Percentiles rank a stretch among this genome's conserved stretches.
phyloP scores from a whole-genome alignment of 495 filamentous ascomycete species.

The Schizothecium vesticola region DNA sequence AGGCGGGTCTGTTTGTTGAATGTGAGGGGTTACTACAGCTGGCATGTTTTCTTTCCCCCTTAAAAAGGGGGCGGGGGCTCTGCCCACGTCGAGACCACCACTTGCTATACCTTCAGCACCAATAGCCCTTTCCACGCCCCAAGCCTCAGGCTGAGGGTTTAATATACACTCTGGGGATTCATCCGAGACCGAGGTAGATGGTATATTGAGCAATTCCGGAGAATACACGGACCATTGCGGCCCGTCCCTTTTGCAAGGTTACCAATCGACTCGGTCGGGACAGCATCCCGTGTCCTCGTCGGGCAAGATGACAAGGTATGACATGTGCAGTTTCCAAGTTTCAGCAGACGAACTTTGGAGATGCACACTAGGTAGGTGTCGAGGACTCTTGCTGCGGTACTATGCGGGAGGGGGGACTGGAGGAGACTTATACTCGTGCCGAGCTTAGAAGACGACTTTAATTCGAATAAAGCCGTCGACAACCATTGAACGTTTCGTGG shows the following conservation, averaged over 20 bases:
- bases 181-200: background rate
- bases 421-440: background rate
- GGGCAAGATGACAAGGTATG: background rate
- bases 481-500: background rate
- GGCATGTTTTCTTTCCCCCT: background rate
- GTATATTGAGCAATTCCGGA: background rate
- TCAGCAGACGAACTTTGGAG: background rate
- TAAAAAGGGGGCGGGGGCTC: background rate
- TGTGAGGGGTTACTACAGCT: no score
- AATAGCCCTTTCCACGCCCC: background rate
- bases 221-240: slow-evolving; percentile 1
- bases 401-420: background rate
- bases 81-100: background rate
- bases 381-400: background rate
- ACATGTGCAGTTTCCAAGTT: background rate
- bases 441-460: no score
- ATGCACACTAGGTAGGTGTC: background rate
- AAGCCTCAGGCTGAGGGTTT: background rate
- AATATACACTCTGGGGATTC: background rate
- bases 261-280: background rate
- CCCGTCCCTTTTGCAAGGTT: background rate
- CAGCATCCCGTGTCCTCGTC: background rate
- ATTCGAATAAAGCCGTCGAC: no score
- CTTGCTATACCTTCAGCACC: background rate
- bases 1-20: no score